A percentile compares a stretch with the other conserved stretches of the same genome.
Evolutionary conservation across 129 eudicot genomes (phyloP).

Genomic region (Tagetes patula): DNA sequence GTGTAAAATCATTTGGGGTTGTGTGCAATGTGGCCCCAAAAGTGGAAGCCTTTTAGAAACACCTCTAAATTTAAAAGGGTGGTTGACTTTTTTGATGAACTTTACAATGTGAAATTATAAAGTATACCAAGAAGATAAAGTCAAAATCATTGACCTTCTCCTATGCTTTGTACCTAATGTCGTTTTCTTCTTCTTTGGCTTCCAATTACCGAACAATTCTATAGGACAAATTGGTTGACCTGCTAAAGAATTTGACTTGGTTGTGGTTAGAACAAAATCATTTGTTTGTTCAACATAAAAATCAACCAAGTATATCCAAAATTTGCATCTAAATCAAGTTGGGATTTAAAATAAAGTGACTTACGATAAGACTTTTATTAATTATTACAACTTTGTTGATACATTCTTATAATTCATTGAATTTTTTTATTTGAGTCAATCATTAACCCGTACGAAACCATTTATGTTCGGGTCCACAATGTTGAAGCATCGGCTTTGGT

Average conservation of each 20-base stretch:
- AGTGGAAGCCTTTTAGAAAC: conserved; percentile 8
- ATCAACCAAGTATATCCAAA: conserved; percentile 1
- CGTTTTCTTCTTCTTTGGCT: conserved; percentile 37
- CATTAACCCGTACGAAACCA: background rate
- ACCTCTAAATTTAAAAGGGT: conserved; percentile 12
- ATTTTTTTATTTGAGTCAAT: background rate
- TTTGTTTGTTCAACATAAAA: conserved; percentile 16
- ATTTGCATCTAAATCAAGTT: conserved; percentile 3
- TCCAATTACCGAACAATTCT: conserved; percentile 36
- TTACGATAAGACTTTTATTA: no score
- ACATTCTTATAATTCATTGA: background rate
- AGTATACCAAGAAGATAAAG: conserved; percentile 26
- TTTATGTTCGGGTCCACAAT: background rate
- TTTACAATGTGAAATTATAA: conserved; percentile 12
- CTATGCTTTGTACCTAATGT: conserved; percentile 24
- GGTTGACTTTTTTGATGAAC: conserved; percentile 32
- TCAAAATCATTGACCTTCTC: conserved; percentile 30
- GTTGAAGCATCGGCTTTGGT: background rate
- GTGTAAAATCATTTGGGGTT: conserved; percentile 16
- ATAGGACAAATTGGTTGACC: conserved; percentile 34
- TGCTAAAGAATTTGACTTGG: conserved; percentile 36
- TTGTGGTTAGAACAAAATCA: conserved; percentile 3
- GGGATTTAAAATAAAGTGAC: conserved; percentile 3
- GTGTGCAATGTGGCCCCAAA: conserved; percentile 30
- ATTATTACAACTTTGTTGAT: background rate